Evolutionary conservation across 371 early-diverging fungal genomes (phyloP).

Genomic region (Caulochytrium protostelioides): DNA sequence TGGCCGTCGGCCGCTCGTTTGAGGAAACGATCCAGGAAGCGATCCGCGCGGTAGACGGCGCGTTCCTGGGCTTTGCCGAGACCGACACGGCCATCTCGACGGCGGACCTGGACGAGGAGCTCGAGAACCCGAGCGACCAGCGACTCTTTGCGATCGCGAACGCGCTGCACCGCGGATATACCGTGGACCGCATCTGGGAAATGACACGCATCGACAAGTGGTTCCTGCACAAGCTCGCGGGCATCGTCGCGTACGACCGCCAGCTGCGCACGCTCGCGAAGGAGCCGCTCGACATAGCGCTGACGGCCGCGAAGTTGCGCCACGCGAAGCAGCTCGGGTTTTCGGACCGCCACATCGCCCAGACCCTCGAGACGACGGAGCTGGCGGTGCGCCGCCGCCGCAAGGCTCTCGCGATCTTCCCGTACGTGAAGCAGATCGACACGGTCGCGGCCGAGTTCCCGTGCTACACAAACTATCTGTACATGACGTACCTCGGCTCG

Average conservation of each 20-base stretch:
- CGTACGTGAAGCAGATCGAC: constrained; percentile 90
- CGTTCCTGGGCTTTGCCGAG: constrained; percentile 49
- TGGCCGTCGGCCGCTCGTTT: constrained; percentile 84
- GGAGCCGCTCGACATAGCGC: constrained; percentile 8
- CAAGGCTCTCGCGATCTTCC: constrained; percentile 48
- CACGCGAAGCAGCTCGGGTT: constrained; percentile 78
- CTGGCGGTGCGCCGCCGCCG: constrained; percentile 64
- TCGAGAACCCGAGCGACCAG: constrained; percentile 63
- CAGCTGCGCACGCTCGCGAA: constrained; percentile 15
- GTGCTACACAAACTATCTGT: constrained; percentile 82
- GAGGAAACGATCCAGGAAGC: constrained; percentile 92
- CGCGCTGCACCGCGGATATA: constrained; percentile 53
- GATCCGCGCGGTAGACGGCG: constrained; percentile 73
- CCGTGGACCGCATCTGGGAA: constrained; percentile 63
- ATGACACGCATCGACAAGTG: constrained; percentile 79
- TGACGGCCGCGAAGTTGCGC: too few species aligned
- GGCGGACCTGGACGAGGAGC: constrained; percentile 47
- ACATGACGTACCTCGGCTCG: constrained; percentile 81
- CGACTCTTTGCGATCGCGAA: constrained; percentile 82
- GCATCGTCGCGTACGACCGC: constrained; percentile 30
- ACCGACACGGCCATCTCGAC: constrained; percentile 2
- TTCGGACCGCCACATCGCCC: constrained; percentile 70
- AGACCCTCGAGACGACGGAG: constrained; percentile 53
- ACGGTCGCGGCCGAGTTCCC: constrained; percentile 95
- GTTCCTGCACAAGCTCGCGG: constrained; percentile 79